These are phyloP conservation scores for Ophiostoma sp. DNA, from an alignment of 2,329 filamentous ascomycete species.

Conservation along the genomic window DNA sequence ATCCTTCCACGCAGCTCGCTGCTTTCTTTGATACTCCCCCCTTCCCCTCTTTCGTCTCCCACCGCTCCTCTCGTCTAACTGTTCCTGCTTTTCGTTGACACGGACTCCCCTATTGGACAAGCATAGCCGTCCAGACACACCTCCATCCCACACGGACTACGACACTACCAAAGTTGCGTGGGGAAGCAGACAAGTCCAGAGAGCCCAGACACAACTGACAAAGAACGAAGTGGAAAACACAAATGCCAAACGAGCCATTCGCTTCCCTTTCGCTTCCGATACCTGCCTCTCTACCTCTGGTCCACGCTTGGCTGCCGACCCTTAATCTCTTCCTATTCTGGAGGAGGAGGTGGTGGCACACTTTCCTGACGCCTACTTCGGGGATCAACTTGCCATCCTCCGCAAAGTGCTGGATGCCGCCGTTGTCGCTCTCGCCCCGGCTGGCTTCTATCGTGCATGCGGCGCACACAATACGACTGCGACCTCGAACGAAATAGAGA, in stretches of 20 bases:
- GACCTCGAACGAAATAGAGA: slow-evolving; percentile 1
- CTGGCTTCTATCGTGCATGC: slow-evolving; percentile 1
- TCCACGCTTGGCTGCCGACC: slow-evolving; percentile 5
- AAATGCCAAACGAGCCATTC: neutral
- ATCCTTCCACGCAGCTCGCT: neutral
- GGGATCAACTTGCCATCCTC: neutral
- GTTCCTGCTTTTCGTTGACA: slow-evolving; percentile 5
- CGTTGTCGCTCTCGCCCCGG: slow-evolving; percentile 12
- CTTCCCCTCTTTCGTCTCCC: neutral
- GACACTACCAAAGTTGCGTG: slow-evolving; percentile 14
- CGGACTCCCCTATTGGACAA: slow-evolving; percentile 15
- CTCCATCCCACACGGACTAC: slow-evolving; percentile 18
- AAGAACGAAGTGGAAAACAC: neutral
- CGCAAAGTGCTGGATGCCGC: neutral
- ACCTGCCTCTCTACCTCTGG: neutral
- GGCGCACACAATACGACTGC: neutral
- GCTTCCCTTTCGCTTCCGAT: slow-evolving; percentile 8
- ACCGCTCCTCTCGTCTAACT: neutral
- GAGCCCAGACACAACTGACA: neutral
- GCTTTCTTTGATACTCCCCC: neutral
- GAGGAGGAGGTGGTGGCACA: neutral
- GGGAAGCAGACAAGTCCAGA: neutral
- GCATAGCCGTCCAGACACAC: neutral
- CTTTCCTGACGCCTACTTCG: neutral
- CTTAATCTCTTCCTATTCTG: slow-evolving; percentile 17